A percentile compares a stretch with the other conserved stretches of the same genome.
Evolutionary conservation across 805 yeast genomes (phyloP).

Genomic region (Teunomyces aglyptinius): DNA sequence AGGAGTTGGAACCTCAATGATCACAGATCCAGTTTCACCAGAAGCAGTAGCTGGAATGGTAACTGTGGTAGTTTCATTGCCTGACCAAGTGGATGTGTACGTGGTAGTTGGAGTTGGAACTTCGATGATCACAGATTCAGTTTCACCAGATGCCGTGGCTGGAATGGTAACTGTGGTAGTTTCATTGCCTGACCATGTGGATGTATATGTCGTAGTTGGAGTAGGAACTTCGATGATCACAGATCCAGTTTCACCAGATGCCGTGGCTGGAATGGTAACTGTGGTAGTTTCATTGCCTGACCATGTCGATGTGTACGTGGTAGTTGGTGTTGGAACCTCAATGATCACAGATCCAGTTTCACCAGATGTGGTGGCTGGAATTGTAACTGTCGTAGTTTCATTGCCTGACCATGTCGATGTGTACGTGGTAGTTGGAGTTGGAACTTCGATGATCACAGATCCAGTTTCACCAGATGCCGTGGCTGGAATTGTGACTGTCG

Average conservation of each 20-base stretch:
- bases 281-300: constrained; percentile 10
- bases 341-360: constrained; percentile 11
- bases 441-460: constrained; percentile 12
- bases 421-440: constrained; percentile 4
- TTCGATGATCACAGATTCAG: constrained; percentile 12
- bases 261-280: constrained; percentile 1
- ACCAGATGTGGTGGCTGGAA: constrained; percentile 5
- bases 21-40: constrained; percentile 10
- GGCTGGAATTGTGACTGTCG: constrained; percentile 5
- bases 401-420: constrained; percentile 9
- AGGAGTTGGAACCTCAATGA: constrained; percentile 15
- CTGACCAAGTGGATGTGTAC: constrained; percentile 11
- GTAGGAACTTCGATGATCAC: constrained; percentile 11
- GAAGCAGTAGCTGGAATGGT: constrained; percentile 9
- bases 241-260: constrained; percentile 10
- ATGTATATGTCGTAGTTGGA: background rate
- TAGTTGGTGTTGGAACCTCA: constrained; percentile 9
- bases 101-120: constrained; percentile 13
- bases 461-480: constrained; percentile 9
- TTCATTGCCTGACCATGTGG: constrained; percentile 9
- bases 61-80: constrained; percentile 8
- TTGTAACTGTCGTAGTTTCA: constrained; percentile 7
- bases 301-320: constrained; percentile 4
- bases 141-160: constrained; percentile 7
- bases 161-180: constrained; percentile 10